A percentile compares a stretch with the other conserved stretches of the same genome.
phyloP scores from a whole-genome alignment of 2,329 filamentous ascomycete species.

The Dothistroma septosporum region DNA sequence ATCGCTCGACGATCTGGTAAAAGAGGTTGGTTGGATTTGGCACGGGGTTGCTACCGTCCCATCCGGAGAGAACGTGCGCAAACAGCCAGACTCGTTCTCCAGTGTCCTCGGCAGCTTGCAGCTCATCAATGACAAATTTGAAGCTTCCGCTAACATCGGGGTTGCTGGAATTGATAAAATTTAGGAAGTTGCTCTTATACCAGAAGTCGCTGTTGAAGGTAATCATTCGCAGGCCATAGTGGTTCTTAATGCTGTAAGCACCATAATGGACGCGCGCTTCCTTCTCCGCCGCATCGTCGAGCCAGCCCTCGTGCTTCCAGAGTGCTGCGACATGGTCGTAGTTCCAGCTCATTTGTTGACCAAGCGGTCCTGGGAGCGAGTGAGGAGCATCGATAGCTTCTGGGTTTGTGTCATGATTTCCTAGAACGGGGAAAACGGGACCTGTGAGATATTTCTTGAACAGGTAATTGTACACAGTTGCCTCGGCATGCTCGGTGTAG shows the following conservation, averaged over 20 bases:
- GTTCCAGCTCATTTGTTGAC: conserved; percentile 56
- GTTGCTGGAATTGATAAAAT: conserved; percentile 51
- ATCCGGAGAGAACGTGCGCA: conserved; percentile 53
- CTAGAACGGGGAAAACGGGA: conserved; percentile 54
- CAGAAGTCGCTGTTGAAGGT: conserved; percentile 53
- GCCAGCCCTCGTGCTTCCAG: conserved; percentile 56
- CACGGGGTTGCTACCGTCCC: conserved; percentile 53
- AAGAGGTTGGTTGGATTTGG: conserved; percentile 53
- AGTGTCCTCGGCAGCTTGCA: conserved; percentile 51
- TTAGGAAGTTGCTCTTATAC: conserved; percentile 45
- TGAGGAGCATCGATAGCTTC: conserved; percentile 53
- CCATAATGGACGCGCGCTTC: conserved; percentile 53
- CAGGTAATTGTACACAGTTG: conserved; percentile 49
- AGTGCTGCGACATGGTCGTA: conserved; percentile 53
- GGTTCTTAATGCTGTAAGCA: conserved; percentile 53
- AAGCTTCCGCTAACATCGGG: conserved; percentile 50
- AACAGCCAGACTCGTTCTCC: conserved; percentile 54
- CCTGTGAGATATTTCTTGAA: conserved; percentile 55
- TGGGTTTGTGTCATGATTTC: conserved; percentile 56
- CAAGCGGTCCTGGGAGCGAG: conserved; percentile 50
- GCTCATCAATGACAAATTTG: conserved; percentile 49
- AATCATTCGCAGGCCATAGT: conserved; percentile 51
- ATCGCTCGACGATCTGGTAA: conserved; percentile 54
- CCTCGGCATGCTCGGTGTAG: conserved; percentile 54
- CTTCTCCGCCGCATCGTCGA: conserved; percentile 43